Conservation (phyloP, 192 early-diverging fungal genomes). For the Coemansia sp. region DNA sequence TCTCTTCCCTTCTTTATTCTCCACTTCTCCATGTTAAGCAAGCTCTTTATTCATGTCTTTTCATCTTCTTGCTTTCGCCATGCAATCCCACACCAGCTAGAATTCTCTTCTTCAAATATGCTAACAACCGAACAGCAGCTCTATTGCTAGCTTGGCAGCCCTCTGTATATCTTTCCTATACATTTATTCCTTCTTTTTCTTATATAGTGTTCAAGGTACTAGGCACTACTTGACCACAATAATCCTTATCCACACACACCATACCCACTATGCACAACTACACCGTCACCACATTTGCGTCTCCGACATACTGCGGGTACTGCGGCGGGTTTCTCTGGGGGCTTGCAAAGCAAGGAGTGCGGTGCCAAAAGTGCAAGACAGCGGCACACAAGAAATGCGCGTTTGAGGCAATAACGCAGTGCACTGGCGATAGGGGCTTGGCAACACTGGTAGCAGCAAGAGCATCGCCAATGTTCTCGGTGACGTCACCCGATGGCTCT, state of each 20-base stretch:
- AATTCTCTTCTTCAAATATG: no score
- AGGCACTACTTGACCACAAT: not conserved
- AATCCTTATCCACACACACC: not conserved
- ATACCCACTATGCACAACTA: constrained; percentile 57
- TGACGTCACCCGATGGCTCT: not conserved
- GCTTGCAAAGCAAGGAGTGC: constrained; percentile 61
- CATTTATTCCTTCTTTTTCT: no score
- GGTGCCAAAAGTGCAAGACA: constrained; percentile 57
- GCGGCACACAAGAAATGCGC: constrained; percentile 60
- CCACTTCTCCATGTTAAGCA: no score
- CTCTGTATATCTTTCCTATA: no score
- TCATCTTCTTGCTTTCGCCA: no score
- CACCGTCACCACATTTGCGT: constrained; percentile 49
- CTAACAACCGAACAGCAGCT: no score
- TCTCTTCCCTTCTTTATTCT: no score
- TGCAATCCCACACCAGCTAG: no score
- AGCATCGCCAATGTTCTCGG: not conserved
- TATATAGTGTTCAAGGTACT: not conserved
- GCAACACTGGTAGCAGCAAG: constrained; percentile 20
- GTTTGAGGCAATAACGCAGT: constrained; percentile 28
- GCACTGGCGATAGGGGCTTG: constrained; percentile 37
- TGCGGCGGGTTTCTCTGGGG: constrained; percentile 72
- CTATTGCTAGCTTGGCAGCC: no score
- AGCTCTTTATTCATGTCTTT: no score
- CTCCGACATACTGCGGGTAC: constrained; percentile 65